Evolutionary conservation across 768 basidiomycete genomes (phyloP), one percentile per base, ranked within the genome.

Genomic region (Mycena polygramma): DNA sequence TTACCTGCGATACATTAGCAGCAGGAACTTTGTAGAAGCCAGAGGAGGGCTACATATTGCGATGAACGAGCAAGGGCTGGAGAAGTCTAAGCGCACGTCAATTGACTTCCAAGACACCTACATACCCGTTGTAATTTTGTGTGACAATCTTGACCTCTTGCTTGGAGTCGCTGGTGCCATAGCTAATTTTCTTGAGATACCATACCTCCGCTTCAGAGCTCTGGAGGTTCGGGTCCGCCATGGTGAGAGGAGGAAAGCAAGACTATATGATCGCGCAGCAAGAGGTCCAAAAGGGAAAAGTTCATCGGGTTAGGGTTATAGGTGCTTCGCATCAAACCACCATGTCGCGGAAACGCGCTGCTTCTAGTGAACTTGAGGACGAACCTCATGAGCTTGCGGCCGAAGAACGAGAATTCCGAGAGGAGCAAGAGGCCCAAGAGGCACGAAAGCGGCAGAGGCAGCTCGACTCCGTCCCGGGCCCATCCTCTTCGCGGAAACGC

Each of bases 41-140:
- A 24, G n/a, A n/a, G n/a, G n/a, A 45, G 43, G 8, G 87, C 74
- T 76, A 94, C 94, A 96, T 68, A 96, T 93, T 35, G 95, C 95
- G 74, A 97, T 94, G 73, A 97, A 93, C 0, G 94, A 95, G 77
- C 95, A 97, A 11, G 95, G 95, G 11, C 95, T 96, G 37, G 36
- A 71, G 24, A 41, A 57, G 64, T 30, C 3, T 62, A 30, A 48
- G 43, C n/a, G n/a, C 39, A 45, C 55, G 53, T 57, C 36, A 54
- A 36, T 57, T 57, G 30, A 35, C 20, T 57, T 58, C 53, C 24
- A 60, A 65, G 37, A 26, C 64, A 61, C 26, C 55, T 43, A 84
- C 90, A 68, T 66, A 93, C 94, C 94, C 93, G 74, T 94, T 94
- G 75, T 89, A 93, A 75, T 94, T 94, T 80, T 95, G 93, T 0